phyloP scores from a whole-genome alignment of 805 yeast genomes.

The Jamesozyma lodderae region DNA sequence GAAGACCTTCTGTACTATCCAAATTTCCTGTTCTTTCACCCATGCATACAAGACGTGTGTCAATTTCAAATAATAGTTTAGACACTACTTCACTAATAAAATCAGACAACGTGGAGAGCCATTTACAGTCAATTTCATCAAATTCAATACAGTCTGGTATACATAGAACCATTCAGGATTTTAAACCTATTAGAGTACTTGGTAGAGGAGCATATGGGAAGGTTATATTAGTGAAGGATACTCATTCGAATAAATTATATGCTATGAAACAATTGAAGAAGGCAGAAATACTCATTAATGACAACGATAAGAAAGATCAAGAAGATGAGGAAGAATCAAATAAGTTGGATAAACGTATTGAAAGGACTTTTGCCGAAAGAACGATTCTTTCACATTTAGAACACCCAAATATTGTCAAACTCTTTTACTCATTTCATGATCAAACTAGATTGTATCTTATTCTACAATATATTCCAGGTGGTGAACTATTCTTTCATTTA shows the following conservation, averaged over 20 bases:
- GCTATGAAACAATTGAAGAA: slow-evolving; percentile 84
- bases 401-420: slow-evolving; percentile 74
- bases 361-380: slow-evolving; percentile 73
- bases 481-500: slow-evolving; percentile 55
- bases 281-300: slow-evolving; percentile 59
- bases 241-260: slow-evolving; percentile 50
- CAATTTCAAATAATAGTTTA: slow-evolving; percentile 9
- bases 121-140: background rate
- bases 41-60: slow-evolving; percentile 19
- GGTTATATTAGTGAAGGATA: slow-evolving; percentile 67
- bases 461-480: slow-evolving; percentile 80
- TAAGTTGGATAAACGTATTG: slow-evolving; percentile 41
- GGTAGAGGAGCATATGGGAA: slow-evolving; percentile 90
- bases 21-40: slow-evolving; percentile 26
- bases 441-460: slow-evolving; percentile 62
- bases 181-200: slow-evolving; percentile 63
- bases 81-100: too few species aligned
- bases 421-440: slow-evolving; percentile 81
- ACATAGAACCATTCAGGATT: slow-evolving; percentile 39
- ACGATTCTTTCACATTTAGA: slow-evolving; percentile 60
- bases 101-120: too few species aligned
- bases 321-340: slow-evolving; percentile 5
- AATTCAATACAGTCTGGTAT: background rate
- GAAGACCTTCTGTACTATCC: slow-evolving; percentile 26
- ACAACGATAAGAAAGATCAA: slow-evolving; percentile 19